These are phyloP conservation scores for Calophaca sinica DNA, from an alignment of 306 rosid genomes.

Conservation along the genomic window DNA sequence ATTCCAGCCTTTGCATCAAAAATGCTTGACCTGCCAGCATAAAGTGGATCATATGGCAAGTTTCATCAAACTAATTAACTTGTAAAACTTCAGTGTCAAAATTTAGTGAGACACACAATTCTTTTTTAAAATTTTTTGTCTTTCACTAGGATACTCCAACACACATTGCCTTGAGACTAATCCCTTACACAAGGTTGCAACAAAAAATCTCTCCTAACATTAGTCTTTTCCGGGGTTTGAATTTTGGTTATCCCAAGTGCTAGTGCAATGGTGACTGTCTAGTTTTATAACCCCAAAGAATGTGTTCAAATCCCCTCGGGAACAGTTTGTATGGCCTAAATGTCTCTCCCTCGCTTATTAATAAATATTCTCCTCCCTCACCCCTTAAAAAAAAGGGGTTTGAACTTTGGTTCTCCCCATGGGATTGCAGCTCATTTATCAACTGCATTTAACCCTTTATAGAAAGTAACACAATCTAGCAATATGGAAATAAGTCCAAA, in stretches of 20 bases:
- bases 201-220: not conserved
- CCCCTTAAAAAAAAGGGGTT: too few relatives aligned
- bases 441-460: too few relatives aligned
- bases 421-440: not conserved
- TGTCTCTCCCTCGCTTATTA: too few relatives aligned
- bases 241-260: too few relatives aligned
- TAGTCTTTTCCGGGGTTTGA: too few relatives aligned
- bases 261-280: too few relatives aligned
- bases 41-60: constrained; percentile 39
- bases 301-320: too few relatives aligned
- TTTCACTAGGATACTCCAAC: not conserved
- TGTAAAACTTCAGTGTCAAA: not conserved
- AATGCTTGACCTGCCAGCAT: constrained; percentile 58
- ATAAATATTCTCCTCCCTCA: too few relatives aligned
- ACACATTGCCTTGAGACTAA: not conserved
- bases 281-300: too few relatives aligned
- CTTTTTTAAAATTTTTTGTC: too few relatives aligned
- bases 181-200: not conserved
- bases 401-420: not conserved
- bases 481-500: not conserved
- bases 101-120: not conserved
- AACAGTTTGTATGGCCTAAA: too few relatives aligned
- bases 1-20: constrained; percentile 73
- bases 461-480: too few relatives aligned
- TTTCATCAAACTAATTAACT: not conserved